A percentile compares a stretch with the other conserved stretches of the same genome.
Evolutionary conservation across 1,139 yeast genomes (phyloP).

Genomic region (Geotrichum candidum): DNA sequence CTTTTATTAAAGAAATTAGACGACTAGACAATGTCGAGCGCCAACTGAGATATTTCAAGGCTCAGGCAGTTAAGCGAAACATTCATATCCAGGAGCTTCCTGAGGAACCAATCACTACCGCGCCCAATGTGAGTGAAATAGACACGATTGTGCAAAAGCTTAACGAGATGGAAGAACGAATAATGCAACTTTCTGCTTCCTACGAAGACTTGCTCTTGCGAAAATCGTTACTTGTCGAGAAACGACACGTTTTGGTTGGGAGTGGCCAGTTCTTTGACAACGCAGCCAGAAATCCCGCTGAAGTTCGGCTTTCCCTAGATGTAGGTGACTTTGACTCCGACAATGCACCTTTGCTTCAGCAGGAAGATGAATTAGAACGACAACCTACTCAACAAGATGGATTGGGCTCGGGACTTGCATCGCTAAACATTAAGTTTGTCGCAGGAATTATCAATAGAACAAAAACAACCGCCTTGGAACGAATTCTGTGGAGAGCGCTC

Average conservation of each 20-base stretch:
- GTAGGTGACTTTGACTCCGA: constrained; percentile 31
- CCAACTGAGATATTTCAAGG: constrained; percentile 40
- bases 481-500: constrained; percentile 86
- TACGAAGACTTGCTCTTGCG: constrained; percentile 48
- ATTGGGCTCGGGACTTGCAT: constrained; percentile 19
- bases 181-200: constrained; percentile 51
- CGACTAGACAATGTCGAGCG: constrained; percentile 58
- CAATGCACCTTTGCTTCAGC: constrained; percentile 33
- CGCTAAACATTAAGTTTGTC: constrained; percentile 51
- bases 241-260: constrained; percentile 61
- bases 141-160: constrained; percentile 71
- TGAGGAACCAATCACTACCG: constrained; percentile 30
- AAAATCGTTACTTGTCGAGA: constrained; percentile 55
- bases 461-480: constrained; percentile 66
- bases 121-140: constrained; percentile 58
- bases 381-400: background rate
- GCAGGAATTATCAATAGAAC: constrained; percentile 78
- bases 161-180: constrained; percentile 52
- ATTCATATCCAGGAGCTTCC: constrained; percentile 28
- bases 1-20: constrained; percentile 78
- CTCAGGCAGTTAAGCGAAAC: constrained; percentile 28
- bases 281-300: constrained; percentile 28
- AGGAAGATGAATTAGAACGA: constrained; percentile 20
- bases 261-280: constrained; percentile 59
- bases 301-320: constrained; percentile 28